A percentile compares a stretch with the other conserved stretches of the same genome.
These are phyloP conservation scores for Globisporangium emineosum DNA, from an alignment of 352 stramenopile species.

Conservation along the genomic window DNA sequence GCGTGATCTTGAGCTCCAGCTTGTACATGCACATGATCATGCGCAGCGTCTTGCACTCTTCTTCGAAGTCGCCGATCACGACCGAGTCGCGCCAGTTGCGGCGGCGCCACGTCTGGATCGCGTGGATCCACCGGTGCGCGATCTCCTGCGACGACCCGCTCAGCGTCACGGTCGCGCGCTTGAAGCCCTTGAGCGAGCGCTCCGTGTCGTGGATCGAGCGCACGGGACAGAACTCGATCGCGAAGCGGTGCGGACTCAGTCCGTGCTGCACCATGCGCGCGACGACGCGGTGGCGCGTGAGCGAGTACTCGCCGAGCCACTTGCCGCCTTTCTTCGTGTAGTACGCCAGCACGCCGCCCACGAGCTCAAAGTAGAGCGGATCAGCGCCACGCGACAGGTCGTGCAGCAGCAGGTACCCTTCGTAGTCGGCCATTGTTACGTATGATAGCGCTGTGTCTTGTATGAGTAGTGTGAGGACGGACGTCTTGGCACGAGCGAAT, in stretches of 20 bases:
- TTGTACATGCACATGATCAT: conserved; percentile 69
- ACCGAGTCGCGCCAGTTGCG: conserved; percentile 74
- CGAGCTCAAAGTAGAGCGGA: conserved; percentile 77
- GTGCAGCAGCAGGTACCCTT: conserved; percentile 77
- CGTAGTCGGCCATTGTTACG: conserved; percentile 70
- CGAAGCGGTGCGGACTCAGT: conserved; percentile 63
- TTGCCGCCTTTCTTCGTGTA: conserved; percentile 70
- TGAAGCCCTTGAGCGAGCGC: conserved; percentile 62
- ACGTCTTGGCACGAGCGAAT: background rate
- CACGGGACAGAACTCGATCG: conserved; percentile 66
- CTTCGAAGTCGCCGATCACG: conserved; percentile 54
- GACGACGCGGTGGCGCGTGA: conserved; percentile 69
- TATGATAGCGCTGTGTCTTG: background rate
- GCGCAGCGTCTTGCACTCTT: conserved; percentile 61
- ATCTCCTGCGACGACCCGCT: conserved; percentile 50
- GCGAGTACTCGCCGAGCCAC: conserved; percentile 63
- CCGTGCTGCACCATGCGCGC: conserved; percentile 38
- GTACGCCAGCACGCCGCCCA: conserved; percentile 67
- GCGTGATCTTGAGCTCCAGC: conserved; percentile 57
- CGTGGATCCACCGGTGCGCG: conserved; percentile 56
- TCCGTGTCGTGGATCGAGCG: conserved; percentile 76
- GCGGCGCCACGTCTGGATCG: conserved; percentile 70
- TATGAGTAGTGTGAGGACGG: background rate
- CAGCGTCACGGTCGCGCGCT: conserved; percentile 47
- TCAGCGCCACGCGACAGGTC: conserved; percentile 34